Evolutionary conservation across 2,329 filamentous ascomycete genomes (phyloP), one percentile per base, ranked within the genome.

Genomic region (Elsinoe batatas): DNA sequence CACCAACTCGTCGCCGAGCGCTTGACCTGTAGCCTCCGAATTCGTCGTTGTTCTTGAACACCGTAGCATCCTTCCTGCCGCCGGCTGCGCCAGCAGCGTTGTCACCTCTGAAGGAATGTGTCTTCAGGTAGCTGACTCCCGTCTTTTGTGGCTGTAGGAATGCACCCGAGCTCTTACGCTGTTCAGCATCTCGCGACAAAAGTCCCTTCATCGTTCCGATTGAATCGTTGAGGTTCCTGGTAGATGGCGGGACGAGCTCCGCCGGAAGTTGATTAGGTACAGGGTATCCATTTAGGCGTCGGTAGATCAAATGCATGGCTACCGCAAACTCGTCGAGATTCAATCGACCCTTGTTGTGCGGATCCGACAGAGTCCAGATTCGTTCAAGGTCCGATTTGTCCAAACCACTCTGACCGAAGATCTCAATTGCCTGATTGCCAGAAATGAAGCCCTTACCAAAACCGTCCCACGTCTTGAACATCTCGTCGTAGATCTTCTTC

Each of bases 291-390:
- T 98, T 97, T 54, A 98, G 79, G 68, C 94, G 95, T 64, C 93
- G 82, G 74, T 98, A 98, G 64, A 98, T 98, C 72, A 98, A 75
- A 78, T 98, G 93, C 93, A 98, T 98, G 8, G 91, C 90, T 53
- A 98, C 91, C 7, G 93, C 91, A 67, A 98, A 98, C 67, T 98
- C 93, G 68, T 98, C 93, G 65, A 97, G 81, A 64, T 98, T 91
- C 30, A 98, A 79, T 56, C 91, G 86, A 15, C 93, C 93, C 69
- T 93, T 93, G 71, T 98, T 96, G 61, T 91, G 86, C 32, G 91
- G 86, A 68, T 98, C 93, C 2, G 91, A 86, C 57, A 98, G 76
- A 8, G 93, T 97, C 93, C 93, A 98, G 51, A 97, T 84, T 32
- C 86, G 81, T 71, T 97, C 93, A 36, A 98, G 75, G 63, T 97